Evolutionary conservation across 2,329 filamentous ascomycete genomes (phyloP), one percentile per base, ranked within the genome.

Genomic region (Talaromyces marneffei): DNA sequence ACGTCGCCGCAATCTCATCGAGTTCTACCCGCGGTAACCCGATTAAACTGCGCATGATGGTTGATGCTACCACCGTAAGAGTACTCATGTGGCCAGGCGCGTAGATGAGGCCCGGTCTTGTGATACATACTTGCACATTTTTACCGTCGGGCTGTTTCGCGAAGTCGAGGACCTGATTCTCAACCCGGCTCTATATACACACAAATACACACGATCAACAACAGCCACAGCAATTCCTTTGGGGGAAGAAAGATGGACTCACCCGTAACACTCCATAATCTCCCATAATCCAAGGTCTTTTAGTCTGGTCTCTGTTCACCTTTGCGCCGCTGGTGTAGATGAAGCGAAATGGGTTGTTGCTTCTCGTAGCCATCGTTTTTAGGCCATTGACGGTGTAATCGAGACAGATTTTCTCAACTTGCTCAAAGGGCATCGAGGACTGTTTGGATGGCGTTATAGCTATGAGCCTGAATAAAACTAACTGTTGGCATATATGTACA

Each of bases 161-260:
- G 20, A 75, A 77, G 1, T 72, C 72, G 3, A 82, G 71, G 3
- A 83, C 69, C 18, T 70, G 66, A 7, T 66, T 76, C 64, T 83
- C 82, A 0, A 77, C 75, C 44, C 80, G 75, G 6, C 81, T 81
- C 81, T 83, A 33, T n/a, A n/a, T n/a, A n/a, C n/a, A n/a, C n/a
- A n/a, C n/a, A n/a, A n/a, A n/a, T n/a, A 53, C 1, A 39, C 69
- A 80, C 60, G 6, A 23, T 33, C 29, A 53, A 23, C 4, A 23
- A 53, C 46, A 31, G 12, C 2, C 18, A 18, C 23, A 31, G 14
- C 14, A 50, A 5, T 31, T n/a, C 23, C 14, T 31, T n/a, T n/a
- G n/a, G n/a, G 25, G 27, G n/a, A 35, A 35, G 25, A 18, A 18
- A 1, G 29, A 39, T 20, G 14, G n/a, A 67, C 75, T 64, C 70